These are phyloP conservation scores for Pinus albicaulis DNA, from an alignment of 75 land plant genomes.

Conservation along the genomic window DNA sequence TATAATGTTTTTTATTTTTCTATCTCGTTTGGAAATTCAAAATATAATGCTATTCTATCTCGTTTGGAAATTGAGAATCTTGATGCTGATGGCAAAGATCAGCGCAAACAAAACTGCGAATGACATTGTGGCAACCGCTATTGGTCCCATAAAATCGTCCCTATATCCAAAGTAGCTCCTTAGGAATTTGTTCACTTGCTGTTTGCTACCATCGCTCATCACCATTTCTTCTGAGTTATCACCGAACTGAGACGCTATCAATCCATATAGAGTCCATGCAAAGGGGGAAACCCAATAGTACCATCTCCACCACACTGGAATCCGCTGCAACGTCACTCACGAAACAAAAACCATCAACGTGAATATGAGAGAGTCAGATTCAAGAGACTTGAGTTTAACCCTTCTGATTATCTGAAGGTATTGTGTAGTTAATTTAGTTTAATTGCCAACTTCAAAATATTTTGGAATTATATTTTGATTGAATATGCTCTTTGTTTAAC, in stretches of 20 bases:
- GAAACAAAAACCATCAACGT: neutral
- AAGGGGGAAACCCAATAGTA: constrained; percentile 74
- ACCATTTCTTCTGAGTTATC: constrained; percentile 15
- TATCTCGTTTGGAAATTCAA: constrained; percentile 80
- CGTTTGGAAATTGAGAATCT: constrained; percentile 71
- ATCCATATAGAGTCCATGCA: constrained; percentile 69
- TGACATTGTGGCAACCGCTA: constrained; percentile 22
- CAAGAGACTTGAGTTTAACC: neutral
- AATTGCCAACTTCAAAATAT: no score
- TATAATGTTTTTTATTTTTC: neutral
- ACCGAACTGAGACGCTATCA: constrained; percentile 64
- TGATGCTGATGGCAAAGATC: constrained; percentile 41
- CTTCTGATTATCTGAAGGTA: no score
- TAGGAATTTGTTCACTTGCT: constrained; percentile 19
- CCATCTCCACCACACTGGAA: constrained; percentile 89
- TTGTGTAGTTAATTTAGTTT: no score
- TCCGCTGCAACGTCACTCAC: constrained; percentile 47
- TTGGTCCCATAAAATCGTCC: constrained; percentile 38
- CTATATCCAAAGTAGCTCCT: constrained; percentile 57
- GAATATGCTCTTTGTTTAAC: no score
- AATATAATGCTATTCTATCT: constrained; percentile 19
- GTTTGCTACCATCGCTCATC: constrained; percentile 8
- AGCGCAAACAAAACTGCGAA: constrained; percentile 42
- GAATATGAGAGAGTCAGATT: neutral
- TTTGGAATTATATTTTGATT: no score